These are phyloP conservation scores for Hirschfeldia incana DNA, from an alignment of 345 rosid genomes.

Conservation along the genomic window DNA sequence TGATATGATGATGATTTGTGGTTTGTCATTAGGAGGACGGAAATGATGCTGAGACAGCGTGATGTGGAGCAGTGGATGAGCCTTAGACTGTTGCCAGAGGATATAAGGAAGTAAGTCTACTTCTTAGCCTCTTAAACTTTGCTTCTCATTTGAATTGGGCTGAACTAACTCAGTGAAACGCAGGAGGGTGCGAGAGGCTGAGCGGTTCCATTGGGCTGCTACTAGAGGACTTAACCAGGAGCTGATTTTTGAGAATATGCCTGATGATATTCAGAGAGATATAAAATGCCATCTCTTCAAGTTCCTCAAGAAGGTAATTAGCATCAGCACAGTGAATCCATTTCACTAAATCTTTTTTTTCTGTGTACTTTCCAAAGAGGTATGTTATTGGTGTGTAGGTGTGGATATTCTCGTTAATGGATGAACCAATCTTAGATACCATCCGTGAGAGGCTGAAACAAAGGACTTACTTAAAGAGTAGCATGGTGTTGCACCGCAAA, in stretches of 20 bases:
- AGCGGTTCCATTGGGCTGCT: slow-evolving; percentile 80
- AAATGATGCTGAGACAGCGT: slow-evolving; percentile 81
- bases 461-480: slow-evolving; percentile 31
- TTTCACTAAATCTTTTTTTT: background rate
- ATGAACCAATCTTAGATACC: background rate
- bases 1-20: slow-evolving; percentile 1
- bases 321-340: background rate
- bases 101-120: slow-evolving; percentile 55
- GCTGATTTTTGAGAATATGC: slow-evolving; percentile 64
- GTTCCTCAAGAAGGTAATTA: slow-evolving; percentile 67
- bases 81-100: slow-evolving; percentile 71
- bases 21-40: slow-evolving; percentile 57
- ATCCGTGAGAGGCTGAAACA: background rate
- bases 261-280: slow-evolving; percentile 86
- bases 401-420: background rate
- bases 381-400: background rate
- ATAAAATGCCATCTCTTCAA: slow-evolving; percentile 85
- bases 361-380: background rate
- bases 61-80: slow-evolving; percentile 98
- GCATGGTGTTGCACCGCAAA: slow-evolving; percentile 55
- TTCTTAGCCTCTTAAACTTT: background rate
- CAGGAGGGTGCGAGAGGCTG: slow-evolving; percentile 81
- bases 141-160: background rate
- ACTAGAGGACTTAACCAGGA: slow-evolving; percentile 87
- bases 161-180: background rate